A percentile compares a stretch with the other conserved stretches of the same genome.
Evolutionary conservation across 768 basidiomycete species (phyloP).

Genomic region (Trametes sanguinea): DNA sequence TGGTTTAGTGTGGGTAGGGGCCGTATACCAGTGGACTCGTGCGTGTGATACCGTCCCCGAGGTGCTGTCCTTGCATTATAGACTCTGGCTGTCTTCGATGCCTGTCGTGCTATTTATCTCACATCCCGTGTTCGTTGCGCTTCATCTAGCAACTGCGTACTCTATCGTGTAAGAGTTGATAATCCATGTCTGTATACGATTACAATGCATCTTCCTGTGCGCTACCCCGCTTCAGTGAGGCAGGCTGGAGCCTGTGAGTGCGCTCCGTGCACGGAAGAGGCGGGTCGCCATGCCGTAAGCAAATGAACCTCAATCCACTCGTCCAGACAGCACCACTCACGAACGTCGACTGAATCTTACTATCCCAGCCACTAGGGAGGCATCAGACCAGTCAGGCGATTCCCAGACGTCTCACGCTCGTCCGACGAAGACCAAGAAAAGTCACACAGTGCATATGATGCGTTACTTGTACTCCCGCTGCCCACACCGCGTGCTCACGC

Average conservation of each 20-base stretch:
- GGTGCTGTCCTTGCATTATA: neutral
- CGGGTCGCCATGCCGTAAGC: conserved; percentile 3
- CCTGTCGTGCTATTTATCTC: conserved; percentile 8
- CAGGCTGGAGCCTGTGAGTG: too few species aligned
- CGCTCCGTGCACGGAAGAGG: neutral
- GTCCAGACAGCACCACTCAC: too few species aligned
- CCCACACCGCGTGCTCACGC: neutral
- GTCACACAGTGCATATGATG: neutral
- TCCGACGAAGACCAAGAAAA: neutral
- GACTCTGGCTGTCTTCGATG: neutral
- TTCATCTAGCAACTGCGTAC: neutral
- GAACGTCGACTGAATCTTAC: too few species aligned
- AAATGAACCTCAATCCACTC: neutral
- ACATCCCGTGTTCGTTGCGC: neutral
- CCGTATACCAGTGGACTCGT: conserved; percentile 1
- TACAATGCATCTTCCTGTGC: neutral
- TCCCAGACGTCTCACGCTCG: neutral
- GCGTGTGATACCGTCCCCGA: neutral
- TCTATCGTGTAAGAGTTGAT: neutral
- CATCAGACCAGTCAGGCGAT: neutral
- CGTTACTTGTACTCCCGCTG: neutral
- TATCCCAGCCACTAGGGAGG: too few species aligned
- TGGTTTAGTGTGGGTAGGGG: too few species aligned
- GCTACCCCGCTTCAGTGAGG: too few species aligned
- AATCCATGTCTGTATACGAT: conserved; percentile 9